phyloP scores from a whole-genome alignment of 2,329 filamentous ascomycete genomes.

The Seiridium cupressi region DNA sequence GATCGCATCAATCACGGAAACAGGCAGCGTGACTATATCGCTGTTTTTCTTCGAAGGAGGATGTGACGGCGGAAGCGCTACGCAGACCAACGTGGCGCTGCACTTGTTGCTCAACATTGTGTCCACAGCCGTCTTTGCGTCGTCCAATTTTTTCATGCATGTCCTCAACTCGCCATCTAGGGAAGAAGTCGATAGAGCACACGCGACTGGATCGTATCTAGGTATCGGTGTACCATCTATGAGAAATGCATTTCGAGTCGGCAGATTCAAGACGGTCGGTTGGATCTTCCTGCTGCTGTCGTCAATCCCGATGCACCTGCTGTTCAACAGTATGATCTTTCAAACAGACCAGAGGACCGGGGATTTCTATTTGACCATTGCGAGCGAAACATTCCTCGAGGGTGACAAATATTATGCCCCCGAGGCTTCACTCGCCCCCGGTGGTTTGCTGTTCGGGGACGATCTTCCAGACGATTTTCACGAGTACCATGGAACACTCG shows the following conservation, averaged over 20 bases:
- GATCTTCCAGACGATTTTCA: no score
- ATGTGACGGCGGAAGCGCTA: not conserved
- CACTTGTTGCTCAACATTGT: conserved; percentile 8
- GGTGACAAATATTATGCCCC: not conserved
- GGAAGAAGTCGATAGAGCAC: conserved; percentile 33
- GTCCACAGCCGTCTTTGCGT: conserved; percentile 4
- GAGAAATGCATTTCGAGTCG: conserved; percentile 25
- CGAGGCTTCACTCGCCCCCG: not conserved
- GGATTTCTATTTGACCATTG: conserved; percentile 3
- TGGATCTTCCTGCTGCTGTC: not conserved
- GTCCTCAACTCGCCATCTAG: conserved; percentile 12
- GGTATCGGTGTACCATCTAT: conserved; percentile 39
- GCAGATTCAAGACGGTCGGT: not conserved
- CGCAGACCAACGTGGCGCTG: not conserved
- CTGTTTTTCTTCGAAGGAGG: not conserved
- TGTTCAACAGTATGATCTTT: conserved; percentile 10
- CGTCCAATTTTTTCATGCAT: conserved; percentile 18
- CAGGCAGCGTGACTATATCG: no score
- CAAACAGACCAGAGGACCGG: not conserved
- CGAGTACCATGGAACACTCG: no score
- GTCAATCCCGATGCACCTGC: conserved; percentile 9
- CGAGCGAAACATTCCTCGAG: conserved; percentile 3
- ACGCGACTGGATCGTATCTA: conserved; percentile 34
- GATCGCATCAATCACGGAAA: no score
- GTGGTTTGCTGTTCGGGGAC: no score